A percentile compares a stretch with the other conserved stretches of the same genome.
phyloP scores from a whole-genome alignment of 2,329 filamentous ascomycete species.

The Calonectria fujianensis region DNA sequence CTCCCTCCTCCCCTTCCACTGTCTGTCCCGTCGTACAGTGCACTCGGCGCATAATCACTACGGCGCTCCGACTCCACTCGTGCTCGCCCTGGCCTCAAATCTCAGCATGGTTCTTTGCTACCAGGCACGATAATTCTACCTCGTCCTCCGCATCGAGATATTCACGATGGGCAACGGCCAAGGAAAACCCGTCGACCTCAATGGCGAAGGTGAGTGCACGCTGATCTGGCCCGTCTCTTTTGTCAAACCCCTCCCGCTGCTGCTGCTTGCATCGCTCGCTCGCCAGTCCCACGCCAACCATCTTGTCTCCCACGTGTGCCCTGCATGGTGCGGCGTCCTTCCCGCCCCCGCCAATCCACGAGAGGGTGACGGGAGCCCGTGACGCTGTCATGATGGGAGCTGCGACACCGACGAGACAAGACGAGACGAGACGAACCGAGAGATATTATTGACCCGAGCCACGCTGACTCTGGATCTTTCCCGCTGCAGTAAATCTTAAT shows the following conservation, averaged over 20 bases:
- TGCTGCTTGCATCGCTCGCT: conserved; percentile 27
- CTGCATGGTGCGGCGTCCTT: conserved; percentile 49
- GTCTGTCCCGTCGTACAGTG: conserved; percentile 44
- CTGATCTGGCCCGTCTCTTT: conserved; percentile 35
- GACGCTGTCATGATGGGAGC: conserved; percentile 21
- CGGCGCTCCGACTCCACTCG: conserved; percentile 52
- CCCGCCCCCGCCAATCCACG: conserved; percentile 44
- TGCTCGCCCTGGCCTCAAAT: conserved; percentile 50
- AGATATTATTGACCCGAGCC: background rate
- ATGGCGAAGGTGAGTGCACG: conserved; percentile 85
- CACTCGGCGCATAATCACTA: conserved; percentile 47
- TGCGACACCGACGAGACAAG: conserved; percentile 2
- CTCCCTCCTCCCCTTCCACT: conserved; percentile 15
- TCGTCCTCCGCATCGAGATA: conserved; percentile 53
- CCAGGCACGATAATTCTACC: conserved; percentile 56
- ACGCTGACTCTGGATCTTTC: conserved; percentile 37
- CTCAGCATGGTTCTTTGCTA: conserved; percentile 57
- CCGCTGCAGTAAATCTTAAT: conserved; percentile 88
- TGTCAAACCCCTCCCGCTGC: conserved; percentile 38
- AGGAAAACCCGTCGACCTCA: conserved; percentile 93
- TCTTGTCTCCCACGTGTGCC: conserved; percentile 50
- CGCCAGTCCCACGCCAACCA: conserved; percentile 47
- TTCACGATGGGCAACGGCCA: conserved; percentile 91
- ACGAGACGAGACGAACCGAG: conserved; percentile 2
- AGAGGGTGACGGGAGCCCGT: conserved; percentile 25